These are phyloP conservation scores for Suhomyces kunorum DNA, from an alignment of 1,139 yeast species.

Conservation along the genomic window DNA sequence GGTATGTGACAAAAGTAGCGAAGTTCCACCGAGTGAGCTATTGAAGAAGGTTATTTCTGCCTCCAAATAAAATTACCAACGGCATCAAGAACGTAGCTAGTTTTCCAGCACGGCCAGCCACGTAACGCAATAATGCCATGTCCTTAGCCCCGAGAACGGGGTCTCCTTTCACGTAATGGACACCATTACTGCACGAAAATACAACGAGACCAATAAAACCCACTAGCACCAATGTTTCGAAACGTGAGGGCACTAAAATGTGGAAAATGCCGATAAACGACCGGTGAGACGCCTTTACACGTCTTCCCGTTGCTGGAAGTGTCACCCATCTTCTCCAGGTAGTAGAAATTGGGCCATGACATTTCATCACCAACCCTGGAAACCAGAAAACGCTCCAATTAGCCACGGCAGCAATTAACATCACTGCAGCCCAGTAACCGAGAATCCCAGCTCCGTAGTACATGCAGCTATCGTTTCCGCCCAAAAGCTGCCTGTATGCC, in stretches of 20 bases:
- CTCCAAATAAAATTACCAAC: constrained; percentile 41
- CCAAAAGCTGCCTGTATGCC: constrained; percentile 21
- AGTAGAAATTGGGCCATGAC: constrained; percentile 28
- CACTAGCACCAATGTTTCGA: constrained; percentile 22
- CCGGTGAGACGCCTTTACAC: constrained; percentile 27
- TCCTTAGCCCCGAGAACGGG: constrained; percentile 23
- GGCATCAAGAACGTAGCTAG: constrained; percentile 35
- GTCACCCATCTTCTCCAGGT: constrained; percentile 31
- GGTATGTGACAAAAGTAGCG: constrained; percentile 38
- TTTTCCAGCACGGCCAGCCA: constrained; percentile 36
- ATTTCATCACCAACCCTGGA: constrained; percentile 26
- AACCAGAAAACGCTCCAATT: constrained; percentile 40
- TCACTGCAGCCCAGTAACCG: constrained; percentile 51
- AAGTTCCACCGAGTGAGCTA: constrained; percentile 44
- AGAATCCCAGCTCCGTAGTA: constrained; percentile 51
- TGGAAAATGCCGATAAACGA: constrained; percentile 22
- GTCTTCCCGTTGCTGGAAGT: constrained; percentile 32
- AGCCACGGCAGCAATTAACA: constrained; percentile 40
- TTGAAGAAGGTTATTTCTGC: constrained; percentile 44
- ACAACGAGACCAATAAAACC: constrained; percentile 16
- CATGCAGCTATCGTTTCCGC: constrained; percentile 31
- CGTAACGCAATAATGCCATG: constrained; percentile 28
- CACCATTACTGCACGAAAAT: constrained; percentile 21
- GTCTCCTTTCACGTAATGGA: constrained; percentile 24
- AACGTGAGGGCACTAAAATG: constrained; percentile 18